Base-by-base conservation (phyloP, 163 green algal species). In the Chloromonas sp. region DNA sequence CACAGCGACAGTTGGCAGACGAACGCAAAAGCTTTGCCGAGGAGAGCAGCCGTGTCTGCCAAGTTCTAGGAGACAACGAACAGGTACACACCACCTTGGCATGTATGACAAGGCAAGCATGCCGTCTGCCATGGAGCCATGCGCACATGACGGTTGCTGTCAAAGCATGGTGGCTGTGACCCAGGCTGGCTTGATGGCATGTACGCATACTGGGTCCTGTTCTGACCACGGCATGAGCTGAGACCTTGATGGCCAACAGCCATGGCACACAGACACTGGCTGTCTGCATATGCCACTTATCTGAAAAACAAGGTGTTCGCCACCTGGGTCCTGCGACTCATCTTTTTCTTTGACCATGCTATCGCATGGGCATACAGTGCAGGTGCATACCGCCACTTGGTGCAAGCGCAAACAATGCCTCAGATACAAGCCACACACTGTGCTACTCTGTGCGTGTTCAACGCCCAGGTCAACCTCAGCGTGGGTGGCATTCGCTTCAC, bases 401-500 rank as follows among this genome's bases (percentile, higher is more conserved):
- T 36, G 36, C 36, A 36, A 36, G 36, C 36, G 36, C 36, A 36
- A 36, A 36, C 36, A 36, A 36, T 36, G 36, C 36, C 36, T 36
- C 36, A 36, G 36, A 36, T 36, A 36, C 66, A 76, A 11, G 5
- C 66, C 66, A 8, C 5, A n/a, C 8, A 76, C 66, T 76, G 66
- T 11, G 11, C 74, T 13, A 36, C 15, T 80, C 66, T 71, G 8
- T 14, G 1, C 58, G 59, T 3, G 2, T 58, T 79, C 36, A 1
- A 74, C 60, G 58, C 58, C 58, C 89, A 95, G 84, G 88, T 96
- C 1, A 84, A 87, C 2, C 89, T 96, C 1, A 94, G 93, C 79
- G 89, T 96, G 58, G 93, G 93, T 15, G 93, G 93, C 11, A 61
- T 79, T 66, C 86, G 87, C 14, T 96, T 92, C 89, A 93, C 89